phyloP scores from a whole-genome alignment of 2,329 filamentous ascomycete genomes.

The Escovopsis sp. region DNA sequence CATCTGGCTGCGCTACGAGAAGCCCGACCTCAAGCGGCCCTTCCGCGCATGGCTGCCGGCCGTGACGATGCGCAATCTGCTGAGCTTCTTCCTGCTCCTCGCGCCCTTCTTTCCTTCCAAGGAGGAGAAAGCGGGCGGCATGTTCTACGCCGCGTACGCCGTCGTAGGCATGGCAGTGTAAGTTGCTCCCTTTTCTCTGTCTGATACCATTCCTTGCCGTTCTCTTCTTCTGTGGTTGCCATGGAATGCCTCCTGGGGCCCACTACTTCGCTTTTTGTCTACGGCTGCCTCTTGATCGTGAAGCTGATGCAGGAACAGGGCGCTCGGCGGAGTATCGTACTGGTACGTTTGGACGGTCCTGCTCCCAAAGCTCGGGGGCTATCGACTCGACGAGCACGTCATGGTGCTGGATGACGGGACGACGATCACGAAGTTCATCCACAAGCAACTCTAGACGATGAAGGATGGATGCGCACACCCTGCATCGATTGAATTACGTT shows the following conservation, averaged over 20 bases:
- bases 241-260: too few relatives aligned
- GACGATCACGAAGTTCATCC: constrained; percentile 42
- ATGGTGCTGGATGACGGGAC: constrained; percentile 51
- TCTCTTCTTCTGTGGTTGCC: too few relatives aligned
- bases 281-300: background rate
- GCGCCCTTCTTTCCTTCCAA: constrained; percentile 48
- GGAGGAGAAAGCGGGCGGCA: constrained; percentile 27
- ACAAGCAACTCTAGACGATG: constrained; percentile 7
- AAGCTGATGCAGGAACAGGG: constrained; percentile 19
- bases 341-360: constrained; percentile 53
- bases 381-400: constrained; percentile 45
- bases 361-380: constrained; percentile 42
- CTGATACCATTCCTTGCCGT: background rate
- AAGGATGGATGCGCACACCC: too few relatives aligned
- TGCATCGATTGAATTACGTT: too few relatives aligned
- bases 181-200: constrained; percentile 20
- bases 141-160: constrained; percentile 40
- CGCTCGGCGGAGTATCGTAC: constrained; percentile 44
- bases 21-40: constrained; percentile 44
- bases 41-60: constrained; percentile 50
- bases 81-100: constrained; percentile 39
- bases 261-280: background rate
- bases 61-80: constrained; percentile 35
- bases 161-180: constrained; percentile 37
- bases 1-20: constrained; percentile 41